Percentiles rank a stretch among this genome's conserved stretches.
Evolutionary conservation across 805 yeast genomes (phyloP).

Genomic region (Suhomyces faveliae): DNA sequence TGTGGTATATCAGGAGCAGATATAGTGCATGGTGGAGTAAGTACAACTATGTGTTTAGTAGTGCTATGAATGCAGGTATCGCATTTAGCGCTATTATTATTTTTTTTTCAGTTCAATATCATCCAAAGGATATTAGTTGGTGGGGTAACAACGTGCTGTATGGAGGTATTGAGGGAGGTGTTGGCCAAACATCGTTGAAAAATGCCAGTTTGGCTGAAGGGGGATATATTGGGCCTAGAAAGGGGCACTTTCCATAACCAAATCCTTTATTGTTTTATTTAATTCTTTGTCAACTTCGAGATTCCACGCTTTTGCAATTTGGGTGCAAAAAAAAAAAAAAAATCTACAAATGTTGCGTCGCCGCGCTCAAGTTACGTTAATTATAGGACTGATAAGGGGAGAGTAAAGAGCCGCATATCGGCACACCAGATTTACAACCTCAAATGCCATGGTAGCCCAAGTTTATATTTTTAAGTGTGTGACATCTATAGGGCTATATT

Average conservation of each 20-base stretch:
- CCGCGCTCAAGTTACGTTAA: no score
- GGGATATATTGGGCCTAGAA: conserved; percentile 39
- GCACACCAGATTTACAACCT: background rate
- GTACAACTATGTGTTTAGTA: conserved; percentile 31
- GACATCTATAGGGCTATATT: no score
- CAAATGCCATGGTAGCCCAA: background rate
- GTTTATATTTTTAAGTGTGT: no score
- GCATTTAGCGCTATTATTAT: conserved; percentile 34
- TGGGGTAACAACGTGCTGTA: conserved; percentile 30
- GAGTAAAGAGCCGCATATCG: no score
- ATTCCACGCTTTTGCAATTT: conserved; percentile 9
- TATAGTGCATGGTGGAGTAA: conserved; percentile 35
- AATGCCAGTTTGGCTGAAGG: conserved; percentile 22
- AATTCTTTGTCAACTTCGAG: background rate
- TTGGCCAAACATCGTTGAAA: conserved; percentile 16
- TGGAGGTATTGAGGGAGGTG: conserved; percentile 37
- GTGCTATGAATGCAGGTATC: conserved; percentile 31
- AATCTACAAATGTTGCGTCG: background rate
- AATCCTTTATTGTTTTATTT: background rate
- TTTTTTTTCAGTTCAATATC: conserved; percentile 37
- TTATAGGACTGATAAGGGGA: background rate
- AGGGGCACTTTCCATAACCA: conserved; percentile 22
- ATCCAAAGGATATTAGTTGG: conserved; percentile 27
- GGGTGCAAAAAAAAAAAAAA: background rate
- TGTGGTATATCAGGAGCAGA: conserved; percentile 24